Evolutionary conservation across 768 basidiomycete species (phyloP).

Genomic region (Clathrus columnatus): DNA sequence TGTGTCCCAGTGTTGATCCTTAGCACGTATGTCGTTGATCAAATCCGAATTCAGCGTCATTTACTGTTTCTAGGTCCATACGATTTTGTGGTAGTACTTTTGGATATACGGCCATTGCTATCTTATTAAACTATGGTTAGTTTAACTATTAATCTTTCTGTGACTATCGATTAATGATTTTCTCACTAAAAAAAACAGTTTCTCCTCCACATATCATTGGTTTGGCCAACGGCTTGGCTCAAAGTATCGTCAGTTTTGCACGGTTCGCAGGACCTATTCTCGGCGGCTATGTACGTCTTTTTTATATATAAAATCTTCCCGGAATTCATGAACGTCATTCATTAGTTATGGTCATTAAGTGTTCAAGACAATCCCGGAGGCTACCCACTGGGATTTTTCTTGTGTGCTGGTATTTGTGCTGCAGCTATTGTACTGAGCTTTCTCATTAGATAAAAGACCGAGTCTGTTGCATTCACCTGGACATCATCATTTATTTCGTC

Average conservation of each 20-base stretch:
- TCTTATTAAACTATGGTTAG: constrained; percentile 78
- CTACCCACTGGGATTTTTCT: constrained; percentile 67
- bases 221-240: constrained; percentile 90
- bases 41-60: background rate
- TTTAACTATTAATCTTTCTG: constrained; percentile 6
- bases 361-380: constrained; percentile 60
- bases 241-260: constrained; percentile 89
- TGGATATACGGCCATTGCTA: constrained; percentile 83
- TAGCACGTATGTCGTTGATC: constrained; percentile 60
- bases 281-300: constrained; percentile 62
- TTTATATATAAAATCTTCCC: background rate
- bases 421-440: constrained; percentile 63
- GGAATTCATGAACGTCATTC: background rate
- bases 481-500: no score
- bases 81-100: constrained; percentile 86
- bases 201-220: constrained; percentile 85
- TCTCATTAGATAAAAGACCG: constrained; percentile 61
- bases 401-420: constrained; percentile 52
- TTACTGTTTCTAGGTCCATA: constrained; percentile 47
- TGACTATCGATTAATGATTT: background rate
- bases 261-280: constrained; percentile 84
- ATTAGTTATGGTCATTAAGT: constrained; percentile 66
- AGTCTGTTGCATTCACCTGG: no score
- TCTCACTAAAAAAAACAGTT: constrained; percentile 45
- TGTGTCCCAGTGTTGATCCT: constrained; percentile 48